These are phyloP conservation scores for Phytophthora kernoviae DNA, from an alignment of 352 stramenopile species.

Conservation along the genomic window DNA sequence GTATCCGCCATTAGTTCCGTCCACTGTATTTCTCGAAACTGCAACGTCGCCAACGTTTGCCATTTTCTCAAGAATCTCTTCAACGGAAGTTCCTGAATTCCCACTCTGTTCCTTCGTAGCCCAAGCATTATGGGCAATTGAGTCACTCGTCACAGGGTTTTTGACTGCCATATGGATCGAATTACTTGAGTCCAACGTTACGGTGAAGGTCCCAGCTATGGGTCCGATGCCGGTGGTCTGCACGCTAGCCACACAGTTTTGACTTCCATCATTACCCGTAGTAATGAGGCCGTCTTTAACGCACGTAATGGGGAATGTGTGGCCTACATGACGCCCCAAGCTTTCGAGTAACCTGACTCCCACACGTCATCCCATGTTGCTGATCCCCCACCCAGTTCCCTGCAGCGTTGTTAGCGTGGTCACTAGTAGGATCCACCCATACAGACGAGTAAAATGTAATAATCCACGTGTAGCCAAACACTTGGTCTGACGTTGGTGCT, in stretches of 20 bases:
- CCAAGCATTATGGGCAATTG: conserved; percentile 94
- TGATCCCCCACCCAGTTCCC: conserved; percentile 93
- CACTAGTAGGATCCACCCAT: conserved; percentile 91
- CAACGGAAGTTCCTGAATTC: conserved; percentile 91
- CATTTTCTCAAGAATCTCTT: conserved; percentile 96
- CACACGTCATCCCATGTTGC: conserved; percentile 90
- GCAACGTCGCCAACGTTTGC: conserved; percentile 93
- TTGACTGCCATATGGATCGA: conserved; percentile 77
- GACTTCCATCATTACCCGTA: conserved; percentile 51
- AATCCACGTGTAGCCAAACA: conserved; percentile 87
- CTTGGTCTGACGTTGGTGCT: conserved; percentile 58
- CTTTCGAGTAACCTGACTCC: conserved; percentile 94
- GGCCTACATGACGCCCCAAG: conserved; percentile 96
- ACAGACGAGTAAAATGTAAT: conserved; percentile 94
- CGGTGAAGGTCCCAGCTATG: conserved; percentile 91
- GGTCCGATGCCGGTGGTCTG: conserved; percentile 65
- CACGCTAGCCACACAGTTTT: conserved; percentile 40
- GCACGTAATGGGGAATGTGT: conserved; percentile 68
- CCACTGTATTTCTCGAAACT: conserved; percentile 87
- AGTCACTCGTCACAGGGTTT: conserved; percentile 63
- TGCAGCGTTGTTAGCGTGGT: conserved; percentile 77
- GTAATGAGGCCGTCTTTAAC: conserved; percentile 66
- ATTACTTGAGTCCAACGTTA: conserved; percentile 86
- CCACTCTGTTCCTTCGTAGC: conserved; percentile 87
- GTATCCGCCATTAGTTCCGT: conserved; percentile 91